phyloP scores from a whole-genome alignment of 108 stramenopile species.

The Chaetoceros muelleri region DNA sequence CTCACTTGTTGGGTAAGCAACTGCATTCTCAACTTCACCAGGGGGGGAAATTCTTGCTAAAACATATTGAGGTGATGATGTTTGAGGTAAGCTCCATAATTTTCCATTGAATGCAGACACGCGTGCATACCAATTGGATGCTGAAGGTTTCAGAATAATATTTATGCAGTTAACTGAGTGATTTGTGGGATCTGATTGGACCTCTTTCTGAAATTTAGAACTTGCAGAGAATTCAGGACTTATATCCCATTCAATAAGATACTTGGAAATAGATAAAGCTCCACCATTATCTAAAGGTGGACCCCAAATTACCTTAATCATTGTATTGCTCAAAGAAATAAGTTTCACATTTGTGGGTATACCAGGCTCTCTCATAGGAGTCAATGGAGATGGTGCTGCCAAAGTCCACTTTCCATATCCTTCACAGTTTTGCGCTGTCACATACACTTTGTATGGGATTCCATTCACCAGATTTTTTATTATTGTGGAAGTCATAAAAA shows the following conservation, averaged over 20 bases:
- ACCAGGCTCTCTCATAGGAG: slow-evolving; percentile 41
- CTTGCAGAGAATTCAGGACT: slow-evolving; percentile 15
- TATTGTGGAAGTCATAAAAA: slow-evolving; percentile 3
- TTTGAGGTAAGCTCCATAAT: slow-evolving; percentile 29
- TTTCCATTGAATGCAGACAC: slow-evolving; percentile 67
- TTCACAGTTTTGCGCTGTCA: slow-evolving; percentile 43
- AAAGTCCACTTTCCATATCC: slow-evolving; percentile 33
- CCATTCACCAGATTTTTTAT: slow-evolving; percentile 36
- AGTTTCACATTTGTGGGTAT: slow-evolving; percentile 32
- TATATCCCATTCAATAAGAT: slow-evolving; percentile 68
- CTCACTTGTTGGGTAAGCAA: slow-evolving; percentile 31
- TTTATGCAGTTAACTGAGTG: too few relatives aligned
- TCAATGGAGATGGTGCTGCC: slow-evolving; percentile 24
- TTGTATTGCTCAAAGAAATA: slow-evolving; percentile 44
- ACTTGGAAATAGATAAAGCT: slow-evolving; percentile 28
- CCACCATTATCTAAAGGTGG: slow-evolving; percentile 52
- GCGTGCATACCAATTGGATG: slow-evolving; percentile 39
- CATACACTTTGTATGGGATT: slow-evolving; percentile 27
- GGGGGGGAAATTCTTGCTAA: slow-evolving; percentile 13
- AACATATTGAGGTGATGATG: neutral
- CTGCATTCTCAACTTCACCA: slow-evolving; percentile 24
- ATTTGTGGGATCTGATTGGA: slow-evolving; percentile 5
- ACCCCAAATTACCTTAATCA: slow-evolving; percentile 55
- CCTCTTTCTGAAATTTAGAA: slow-evolving; percentile 2
- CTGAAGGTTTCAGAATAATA: slow-evolving; percentile 37